Conservation (phyloP, 441 rosid species). For the Kokia cookei region DNA sequence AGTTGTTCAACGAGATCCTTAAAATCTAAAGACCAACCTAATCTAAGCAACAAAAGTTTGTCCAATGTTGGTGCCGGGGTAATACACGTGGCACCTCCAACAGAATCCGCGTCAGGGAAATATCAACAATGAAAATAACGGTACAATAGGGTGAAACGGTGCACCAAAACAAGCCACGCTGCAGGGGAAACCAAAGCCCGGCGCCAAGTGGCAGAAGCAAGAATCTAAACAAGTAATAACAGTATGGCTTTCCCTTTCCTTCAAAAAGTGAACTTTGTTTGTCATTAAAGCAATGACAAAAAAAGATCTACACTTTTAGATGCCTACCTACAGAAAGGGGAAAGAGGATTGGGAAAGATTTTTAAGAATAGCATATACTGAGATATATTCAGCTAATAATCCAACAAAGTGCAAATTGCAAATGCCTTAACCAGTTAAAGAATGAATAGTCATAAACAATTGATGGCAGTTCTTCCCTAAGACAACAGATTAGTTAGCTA, state of each 20-base stretch:
- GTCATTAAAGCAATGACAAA: not conserved
- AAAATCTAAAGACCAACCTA: not conserved
- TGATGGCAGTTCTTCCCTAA: not conserved
- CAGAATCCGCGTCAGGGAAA: not conserved
- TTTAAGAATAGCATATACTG: not conserved
- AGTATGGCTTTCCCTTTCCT: not conserved
- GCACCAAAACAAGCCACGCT: not conserved
- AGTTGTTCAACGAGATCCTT: not conserved
- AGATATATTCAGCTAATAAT: not conserved
- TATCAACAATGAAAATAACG: not conserved
- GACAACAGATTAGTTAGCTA: not conserved
- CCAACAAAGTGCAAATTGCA: not conserved
- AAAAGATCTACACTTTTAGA: not conserved
- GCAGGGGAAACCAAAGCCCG: not conserved
- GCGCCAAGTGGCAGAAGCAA: not conserved
- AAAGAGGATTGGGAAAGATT: not conserved
- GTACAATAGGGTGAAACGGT: not conserved
- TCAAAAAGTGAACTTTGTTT: not conserved
- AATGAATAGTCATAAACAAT: not conserved
- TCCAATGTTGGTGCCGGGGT: not conserved
- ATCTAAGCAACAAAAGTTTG: not conserved
- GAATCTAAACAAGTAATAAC: not conserved
- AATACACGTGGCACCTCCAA: not conserved
- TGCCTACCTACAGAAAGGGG: not conserved
- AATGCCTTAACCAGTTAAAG: not conserved